Conservation (phyloP, 1,139 yeast genomes). For the Sugiyamaella castrensis region DNA sequence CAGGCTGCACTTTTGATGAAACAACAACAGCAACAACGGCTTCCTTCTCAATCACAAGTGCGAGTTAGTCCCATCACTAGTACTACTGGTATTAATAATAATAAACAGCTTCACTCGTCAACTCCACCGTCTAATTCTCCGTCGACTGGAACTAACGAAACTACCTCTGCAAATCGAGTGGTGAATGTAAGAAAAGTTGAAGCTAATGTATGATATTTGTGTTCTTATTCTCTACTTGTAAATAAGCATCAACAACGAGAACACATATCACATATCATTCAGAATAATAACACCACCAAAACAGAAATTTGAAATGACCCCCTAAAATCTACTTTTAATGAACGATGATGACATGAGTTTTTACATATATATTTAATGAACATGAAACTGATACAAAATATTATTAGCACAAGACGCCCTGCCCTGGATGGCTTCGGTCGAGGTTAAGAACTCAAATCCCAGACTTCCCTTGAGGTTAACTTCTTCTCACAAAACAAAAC, state of each 20-base stretch:
- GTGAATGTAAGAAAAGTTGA: conserved; percentile 14
- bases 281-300: not conserved
- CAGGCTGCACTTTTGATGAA: conserved; percentile 5
- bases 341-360: conserved; percentile 15
- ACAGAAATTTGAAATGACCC: conserved; percentile 1
- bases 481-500: too few species aligned
- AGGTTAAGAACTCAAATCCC: too few species aligned
- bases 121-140: conserved; percentile 10
- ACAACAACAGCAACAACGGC: conserved; percentile 2
- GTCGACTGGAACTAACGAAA: not conserved
- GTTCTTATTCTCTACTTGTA: conserved; percentile 6
- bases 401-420: not conserved
- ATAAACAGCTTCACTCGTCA: not conserved
- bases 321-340: conserved; percentile 8
- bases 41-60: not conserved
- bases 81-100: too few species aligned
- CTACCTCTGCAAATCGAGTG: conserved; percentile 8
- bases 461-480: too few species aligned
- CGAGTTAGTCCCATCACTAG: too few species aligned
- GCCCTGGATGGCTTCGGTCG: conserved; percentile 1
- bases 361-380: conserved; percentile 12
- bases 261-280: not conserved
- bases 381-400: not conserved
- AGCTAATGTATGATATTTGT: conserved; percentile 11
- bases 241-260: not conserved